phyloP scores from a whole-genome alignment of 352 stramenopile species.

The Phytophthora cryptogea region DNA sequence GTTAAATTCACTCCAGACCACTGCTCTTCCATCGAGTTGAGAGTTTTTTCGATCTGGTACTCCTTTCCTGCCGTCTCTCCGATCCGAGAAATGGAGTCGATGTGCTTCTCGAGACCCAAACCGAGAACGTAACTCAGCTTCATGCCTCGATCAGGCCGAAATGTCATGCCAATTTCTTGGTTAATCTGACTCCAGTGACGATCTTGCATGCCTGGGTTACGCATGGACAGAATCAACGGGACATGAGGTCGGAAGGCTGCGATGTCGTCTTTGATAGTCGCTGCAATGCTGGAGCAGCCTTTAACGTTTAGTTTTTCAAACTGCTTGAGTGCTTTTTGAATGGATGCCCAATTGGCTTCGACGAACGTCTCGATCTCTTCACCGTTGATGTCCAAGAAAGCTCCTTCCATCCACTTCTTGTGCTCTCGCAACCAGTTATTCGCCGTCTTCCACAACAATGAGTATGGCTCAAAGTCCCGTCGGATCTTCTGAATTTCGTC shows the following conservation, averaged over 20 bases:
- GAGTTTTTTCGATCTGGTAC: conserved; percentile 93
- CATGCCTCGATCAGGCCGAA: conserved; percentile 84
- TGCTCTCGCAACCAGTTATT: conserved; percentile 92
- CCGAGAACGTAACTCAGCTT: conserved; percentile 84
- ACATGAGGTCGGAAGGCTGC: conserved; percentile 90
- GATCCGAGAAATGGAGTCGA: conserved; percentile 91
- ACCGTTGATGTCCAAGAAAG: conserved; percentile 91
- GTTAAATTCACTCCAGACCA: conserved; percentile 89
- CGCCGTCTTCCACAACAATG: conserved; percentile 92
- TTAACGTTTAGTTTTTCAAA: conserved; percentile 92
- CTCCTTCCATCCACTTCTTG: conserved; percentile 92
- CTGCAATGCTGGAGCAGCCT: conserved; percentile 86
- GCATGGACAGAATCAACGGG: conserved; percentile 87
- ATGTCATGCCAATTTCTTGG: conserved; percentile 85
- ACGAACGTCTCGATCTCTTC: conserved; percentile 94
- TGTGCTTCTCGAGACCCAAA: conserved; percentile 85
- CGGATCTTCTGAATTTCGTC: conserved; percentile 89
- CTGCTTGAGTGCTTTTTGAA: conserved; percentile 92
- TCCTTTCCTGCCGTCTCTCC: conserved; percentile 94
- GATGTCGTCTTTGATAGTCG: conserved; percentile 91
- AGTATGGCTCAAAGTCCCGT: conserved; percentile 94
- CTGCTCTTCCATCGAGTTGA: conserved; percentile 93
- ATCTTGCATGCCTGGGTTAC: conserved; percentile 93
- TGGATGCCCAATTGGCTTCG: conserved; percentile 74
- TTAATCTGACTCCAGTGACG: conserved; percentile 94